Percentiles rank a stretch among this genome's conserved stretches.
phyloP scores from a whole-genome alignment of 225 moss, liverwort and hornwort genomes.

The Sphagnum contortum region DNA sequence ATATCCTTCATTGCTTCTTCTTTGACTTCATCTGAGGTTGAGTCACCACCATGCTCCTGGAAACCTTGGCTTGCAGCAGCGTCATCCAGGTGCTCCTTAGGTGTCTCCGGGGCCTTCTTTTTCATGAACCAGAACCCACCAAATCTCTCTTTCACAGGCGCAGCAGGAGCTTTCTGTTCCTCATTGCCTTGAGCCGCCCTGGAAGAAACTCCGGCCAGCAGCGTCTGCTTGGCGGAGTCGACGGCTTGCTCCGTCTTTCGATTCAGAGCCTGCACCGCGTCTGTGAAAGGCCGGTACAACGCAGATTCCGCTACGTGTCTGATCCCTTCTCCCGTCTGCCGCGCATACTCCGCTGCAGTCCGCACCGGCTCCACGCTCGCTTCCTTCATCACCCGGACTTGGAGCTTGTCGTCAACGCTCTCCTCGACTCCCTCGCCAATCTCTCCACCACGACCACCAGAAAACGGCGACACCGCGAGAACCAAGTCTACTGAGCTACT shows the following conservation, averaged over 20 bases:
- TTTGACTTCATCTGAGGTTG: no score
- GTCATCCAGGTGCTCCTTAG: no score
- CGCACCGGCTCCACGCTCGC: constrained; percentile 35
- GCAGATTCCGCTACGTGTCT: constrained; percentile 25
- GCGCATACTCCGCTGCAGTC: constrained; percentile 37
- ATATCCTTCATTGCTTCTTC: no score
- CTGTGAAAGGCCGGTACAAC: constrained; percentile 13
- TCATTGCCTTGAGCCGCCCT: constrained; percentile 20
- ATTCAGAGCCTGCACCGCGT: constrained; percentile 15
- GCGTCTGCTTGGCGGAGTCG: no score
- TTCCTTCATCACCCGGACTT: constrained; percentile 24
- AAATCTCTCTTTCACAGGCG: constrained; percentile 40
- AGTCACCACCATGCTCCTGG: neutral
- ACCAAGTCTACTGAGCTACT: no score
- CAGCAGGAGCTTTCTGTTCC: neutral
- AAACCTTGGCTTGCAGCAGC: neutral
- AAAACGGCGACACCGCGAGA: no score
- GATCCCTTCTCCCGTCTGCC: constrained; percentile 16
- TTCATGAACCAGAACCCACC: constrained; percentile 21
- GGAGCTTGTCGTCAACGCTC: no score
- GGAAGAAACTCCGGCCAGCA: no score
- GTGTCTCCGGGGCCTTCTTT: constrained; percentile 1
- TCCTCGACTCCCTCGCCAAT: no score
- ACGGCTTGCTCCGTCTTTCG: constrained; percentile 13
- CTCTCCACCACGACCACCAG: no score